Evolutionary conservation across 805 yeast species (phyloP).

Genomic region (Candida silvatica): DNA sequence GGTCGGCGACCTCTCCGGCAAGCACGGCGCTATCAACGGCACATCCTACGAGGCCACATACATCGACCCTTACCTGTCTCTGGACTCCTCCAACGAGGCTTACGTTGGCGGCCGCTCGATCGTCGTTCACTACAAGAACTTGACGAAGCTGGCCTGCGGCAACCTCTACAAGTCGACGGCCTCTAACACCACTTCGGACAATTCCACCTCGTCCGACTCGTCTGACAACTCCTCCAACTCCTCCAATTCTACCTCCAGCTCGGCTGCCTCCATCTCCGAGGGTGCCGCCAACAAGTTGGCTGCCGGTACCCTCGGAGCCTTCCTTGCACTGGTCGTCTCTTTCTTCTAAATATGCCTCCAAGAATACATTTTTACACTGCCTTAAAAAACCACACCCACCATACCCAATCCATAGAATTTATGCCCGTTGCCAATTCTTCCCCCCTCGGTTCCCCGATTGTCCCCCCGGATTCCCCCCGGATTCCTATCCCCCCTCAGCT

Average conservation of each 20-base stretch:
- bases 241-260: slow-evolving; percentile 3
- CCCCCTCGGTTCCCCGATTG: no score
- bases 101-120: slow-evolving; percentile 51
- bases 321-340: slow-evolving; percentile 17
- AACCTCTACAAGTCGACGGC: slow-evolving; percentile 33
- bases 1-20: slow-evolving; percentile 72
- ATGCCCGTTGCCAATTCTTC: no score
- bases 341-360: no score
- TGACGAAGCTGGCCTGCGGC: slow-evolving; percentile 56
- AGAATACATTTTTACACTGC: no score
- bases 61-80: slow-evolving; percentile 57
- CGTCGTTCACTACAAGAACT: slow-evolving; percentile 46
- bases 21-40: slow-evolving; percentile 64
- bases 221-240: slow-evolving; percentile 2
- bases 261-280: slow-evolving; percentile 9
- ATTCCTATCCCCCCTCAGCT: no score
- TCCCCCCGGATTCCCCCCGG: no score
- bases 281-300: slow-evolving; percentile 12
- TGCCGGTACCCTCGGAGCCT: slow-evolving; percentile 13
- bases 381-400: no score
- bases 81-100: slow-evolving; percentile 47
- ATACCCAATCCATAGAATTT: no score
- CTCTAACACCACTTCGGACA: slow-evolving; percentile 4
- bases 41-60: slow-evolving; percentile 60
- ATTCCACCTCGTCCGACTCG: no score